Evolutionary conservation across 129 eudicot genomes (phyloP).

Genomic region (Centrapalus pauciflorus): DNA sequence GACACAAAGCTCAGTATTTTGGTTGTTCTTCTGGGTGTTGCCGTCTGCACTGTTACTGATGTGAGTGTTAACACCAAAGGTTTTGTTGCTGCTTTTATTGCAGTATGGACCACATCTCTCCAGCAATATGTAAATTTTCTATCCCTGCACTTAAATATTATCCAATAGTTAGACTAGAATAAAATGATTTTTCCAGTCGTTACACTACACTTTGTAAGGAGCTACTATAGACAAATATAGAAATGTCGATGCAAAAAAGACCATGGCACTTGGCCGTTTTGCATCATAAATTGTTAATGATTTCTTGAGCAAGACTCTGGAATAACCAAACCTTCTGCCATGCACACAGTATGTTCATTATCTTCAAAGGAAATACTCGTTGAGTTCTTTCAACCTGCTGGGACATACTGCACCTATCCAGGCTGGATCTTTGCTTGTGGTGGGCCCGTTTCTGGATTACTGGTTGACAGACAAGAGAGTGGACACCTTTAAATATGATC

Average conservation of each 20-base stretch:
- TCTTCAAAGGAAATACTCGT: conserved; percentile 82
- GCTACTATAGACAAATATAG: not conserved
- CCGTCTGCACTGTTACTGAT: conserved; percentile 82
- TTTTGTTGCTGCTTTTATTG: conserved; percentile 65
- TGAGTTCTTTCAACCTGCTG: conserved; percentile 81
- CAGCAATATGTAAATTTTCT: conserved; percentile 70
- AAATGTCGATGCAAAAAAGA: not conserved
- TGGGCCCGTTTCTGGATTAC: conserved; percentile 91
- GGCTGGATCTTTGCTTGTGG: conserved; percentile 66
- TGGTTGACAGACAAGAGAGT: conserved; percentile 76
- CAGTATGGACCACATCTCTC: conserved; percentile 77
- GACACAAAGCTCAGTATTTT: conserved; percentile 71
- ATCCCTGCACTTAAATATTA: not conserved
- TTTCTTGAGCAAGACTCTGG: not conserved
- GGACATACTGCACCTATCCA: conserved; percentile 93
- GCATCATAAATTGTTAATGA: not conserved
- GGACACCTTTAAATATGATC: conserved; percentile 45
- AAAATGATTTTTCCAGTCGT: not conserved
- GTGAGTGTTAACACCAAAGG: conserved; percentile 79
- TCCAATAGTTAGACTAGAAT: not conserved
- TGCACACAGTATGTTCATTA: conserved; percentile 70
- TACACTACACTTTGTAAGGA: not conserved
- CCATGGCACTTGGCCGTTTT: not conserved
- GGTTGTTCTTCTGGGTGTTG: conserved; percentile 77
- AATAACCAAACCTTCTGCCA: not conserved